Percentiles rank a stretch among this genome's conserved stretches.
These are phyloP conservation scores for Cicer yamashitae DNA, from an alignment of 306 rosid species.

Conservation along the genomic window DNA sequence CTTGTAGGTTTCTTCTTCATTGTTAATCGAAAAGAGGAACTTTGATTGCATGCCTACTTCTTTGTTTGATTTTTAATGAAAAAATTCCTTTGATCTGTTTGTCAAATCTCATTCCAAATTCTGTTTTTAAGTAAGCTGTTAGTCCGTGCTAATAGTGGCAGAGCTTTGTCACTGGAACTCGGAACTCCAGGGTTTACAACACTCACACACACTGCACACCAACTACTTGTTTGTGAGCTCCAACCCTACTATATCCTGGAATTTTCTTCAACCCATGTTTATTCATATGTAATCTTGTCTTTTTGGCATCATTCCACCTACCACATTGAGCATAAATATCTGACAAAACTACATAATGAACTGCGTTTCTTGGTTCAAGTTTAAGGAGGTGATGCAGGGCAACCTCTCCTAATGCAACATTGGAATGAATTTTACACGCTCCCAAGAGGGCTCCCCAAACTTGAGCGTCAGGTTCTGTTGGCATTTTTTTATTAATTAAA, in stretches of 20 bases:
- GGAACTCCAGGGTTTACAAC: too few species aligned
- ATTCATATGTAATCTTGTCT: slow-evolving; percentile 53
- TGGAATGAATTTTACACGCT: slow-evolving; percentile 72
- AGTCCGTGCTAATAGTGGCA: slow-evolving; percentile 27
- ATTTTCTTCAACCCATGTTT: slow-evolving; percentile 60
- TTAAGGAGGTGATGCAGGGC: slow-evolving; percentile 62
- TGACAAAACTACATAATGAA: slow-evolving; percentile 60
- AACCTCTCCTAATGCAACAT: slow-evolving; percentile 66
- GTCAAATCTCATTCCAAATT: slow-evolving; percentile 9
- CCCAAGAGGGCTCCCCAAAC: slow-evolving; percentile 89
- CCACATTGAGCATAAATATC: slow-evolving; percentile 68
- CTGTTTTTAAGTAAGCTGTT: slow-evolving; percentile 32
- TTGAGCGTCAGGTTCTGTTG: slow-evolving; percentile 65
- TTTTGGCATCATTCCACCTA: slow-evolving; percentile 61
- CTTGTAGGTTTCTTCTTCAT: background rate
- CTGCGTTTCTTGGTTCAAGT: slow-evolving; percentile 70
- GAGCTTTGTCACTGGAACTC: slow-evolving; percentile 7
- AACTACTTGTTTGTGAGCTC: slow-evolving; percentile 43
- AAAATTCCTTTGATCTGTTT: slow-evolving; percentile 7
- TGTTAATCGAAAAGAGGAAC: slow-evolving; percentile 9
- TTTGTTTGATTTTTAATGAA: slow-evolving; percentile 13
- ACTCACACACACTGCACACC: too few species aligned
- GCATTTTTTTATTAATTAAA: slow-evolving; percentile 58
- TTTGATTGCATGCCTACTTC: slow-evolving; percentile 11
- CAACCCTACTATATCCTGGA: slow-evolving; percentile 77